Evolutionary conservation across 352 stramenopile species (phyloP), one percentile per base, ranked within the genome.

Genomic region (Phytophthora pistaciae): DNA sequence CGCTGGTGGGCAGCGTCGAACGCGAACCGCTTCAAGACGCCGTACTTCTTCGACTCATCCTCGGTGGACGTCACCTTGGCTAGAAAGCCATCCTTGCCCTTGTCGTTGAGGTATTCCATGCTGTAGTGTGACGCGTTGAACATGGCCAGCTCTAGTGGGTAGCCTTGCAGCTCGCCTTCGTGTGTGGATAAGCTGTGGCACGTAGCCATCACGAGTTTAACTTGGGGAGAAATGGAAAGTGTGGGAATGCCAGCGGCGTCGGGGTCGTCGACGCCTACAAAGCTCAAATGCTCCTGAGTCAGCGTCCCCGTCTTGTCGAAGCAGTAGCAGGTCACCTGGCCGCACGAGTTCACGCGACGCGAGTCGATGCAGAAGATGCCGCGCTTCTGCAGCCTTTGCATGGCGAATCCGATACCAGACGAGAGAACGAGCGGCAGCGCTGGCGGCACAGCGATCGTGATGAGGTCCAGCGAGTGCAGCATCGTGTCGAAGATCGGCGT

Each of bases 261-360:
- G 8, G 38, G 5, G 21, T 60, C 33, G 48, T 72, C 64, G 7
- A 88, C 70, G 2, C 82, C 82, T 3, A 77, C 57, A 14, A 90
- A 78, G n/a, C 74, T 74, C 8, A 90, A 70, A 16, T 71, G 50
- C 10, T 90, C 78, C 46, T 87, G 49, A 1, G 84, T 91, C 8
- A 91, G 64, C 29, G 84, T 91, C 1, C 84, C 82, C 5, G 84
- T 91, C 74, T 91, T 91, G 60, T 91, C 84, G 40, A 91, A 91
- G 71, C 82, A 91, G 46, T 82, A 91, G 50, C 74, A 87, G n/a
- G 73, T 62, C n/a, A 91, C 40, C 42, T 91, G 79, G 29, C 81
- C 84, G 3, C 73, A 80, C 16, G 69, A 78, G 57, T 86, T 91
- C 52, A 91, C 81, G 14, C 82, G 72, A 53, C 84, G 66, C 9